Evolutionary conservation across 768 basidiomycete genomes (phyloP), one percentile per base, ranked within the genome.

Genomic region (Holtermanniella nyarrowii): DNA sequence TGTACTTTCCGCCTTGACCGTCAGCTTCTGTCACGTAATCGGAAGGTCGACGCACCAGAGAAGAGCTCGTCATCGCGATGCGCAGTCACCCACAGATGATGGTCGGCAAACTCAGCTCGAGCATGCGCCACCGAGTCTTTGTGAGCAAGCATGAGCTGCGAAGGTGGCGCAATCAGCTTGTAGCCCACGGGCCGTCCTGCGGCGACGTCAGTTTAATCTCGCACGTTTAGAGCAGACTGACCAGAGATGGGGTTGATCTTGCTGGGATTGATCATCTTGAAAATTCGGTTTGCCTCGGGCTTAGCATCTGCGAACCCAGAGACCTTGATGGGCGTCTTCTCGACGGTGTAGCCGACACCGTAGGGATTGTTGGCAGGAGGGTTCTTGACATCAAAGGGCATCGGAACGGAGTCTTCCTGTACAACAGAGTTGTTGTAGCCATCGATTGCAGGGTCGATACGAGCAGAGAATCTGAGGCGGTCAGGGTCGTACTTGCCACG

Each of bases 1-100:
- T 69, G 48, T 61, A 67, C 13, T 56, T 41, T 10, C 63, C 63
- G n/a, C n/a, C n/a, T n/a, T n/a, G n/a, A n/a, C n/a, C n/a, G n/a
- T n/a, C n/a, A n/a, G n/a, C n/a, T n/a, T n/a, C n/a, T n/a, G n/a
- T n/a, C n/a, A n/a, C n/a, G n/a, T n/a, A n/a, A n/a, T n/a, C n/a
- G n/a, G n/a, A n/a, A n/a, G n/a, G n/a, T n/a, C n/a, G n/a, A n/a
- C n/a, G n/a, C n/a, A 24, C 48, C 65, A 23, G 56, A 42, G 46
- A 48, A 69, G 1, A 69, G 55, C 54, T 69, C 68, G 26, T 46
- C 48, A 25, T 70, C 66, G 14, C 31, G 26, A 48, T 69, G 50
- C 22, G 50, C 53, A 14, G 63, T 65, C 22, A 62, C 63, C 48
- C 50, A 60, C 24, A 68, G 26, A 40, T 61, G 59, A 45, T 66